Percentiles rank a stretch among this genome's conserved stretches.
Conservation (phyloP, 805 yeast species). For the Lachancea nothofagi region DNA sequence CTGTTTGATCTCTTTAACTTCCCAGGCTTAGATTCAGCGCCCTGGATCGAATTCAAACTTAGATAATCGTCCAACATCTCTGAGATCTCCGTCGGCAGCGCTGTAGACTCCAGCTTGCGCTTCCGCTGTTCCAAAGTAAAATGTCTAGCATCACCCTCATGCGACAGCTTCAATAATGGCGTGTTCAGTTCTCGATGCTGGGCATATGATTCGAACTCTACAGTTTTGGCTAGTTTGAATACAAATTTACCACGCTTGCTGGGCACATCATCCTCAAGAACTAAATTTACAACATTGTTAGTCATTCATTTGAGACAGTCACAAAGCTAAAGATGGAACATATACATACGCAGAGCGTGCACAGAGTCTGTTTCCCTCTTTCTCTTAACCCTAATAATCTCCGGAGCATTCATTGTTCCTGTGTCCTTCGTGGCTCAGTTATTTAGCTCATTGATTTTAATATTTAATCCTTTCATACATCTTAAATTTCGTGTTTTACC, state of each 20-base stretch:
- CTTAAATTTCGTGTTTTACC: neutral
- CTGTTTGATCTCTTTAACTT: constrained; percentile 14
- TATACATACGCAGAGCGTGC: constrained; percentile 54
- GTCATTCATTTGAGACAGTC: neutral
- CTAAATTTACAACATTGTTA: neutral
- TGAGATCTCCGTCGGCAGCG: constrained; percentile 57
- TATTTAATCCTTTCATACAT: neutral
- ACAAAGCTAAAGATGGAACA: neutral
- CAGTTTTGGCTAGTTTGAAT: constrained; percentile 46
- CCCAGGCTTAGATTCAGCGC: neutral
- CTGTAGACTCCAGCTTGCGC: constrained; percentile 23
- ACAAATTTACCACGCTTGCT: constrained; percentile 35
- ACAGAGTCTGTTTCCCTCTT: constrained; percentile 84
- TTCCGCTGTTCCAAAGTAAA: constrained; percentile 29
- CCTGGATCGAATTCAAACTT: constrained; percentile 22
- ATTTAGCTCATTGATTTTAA: neutral
- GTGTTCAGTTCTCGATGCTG: constrained; percentile 25
- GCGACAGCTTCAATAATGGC: constrained; percentile 25
- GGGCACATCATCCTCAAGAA: constrained; percentile 30
- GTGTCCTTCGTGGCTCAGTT: neutral
- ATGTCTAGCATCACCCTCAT: constrained; percentile 21
- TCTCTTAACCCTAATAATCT: constrained; percentile 76
- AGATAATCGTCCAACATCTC: constrained; percentile 68
- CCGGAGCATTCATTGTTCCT: constrained; percentile 39
- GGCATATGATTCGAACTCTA: constrained; percentile 31